These are phyloP conservation scores for Collybiopsis confluens DNA, from an alignment of 768 basidiomycete genomes.

Conservation along the genomic window DNA sequence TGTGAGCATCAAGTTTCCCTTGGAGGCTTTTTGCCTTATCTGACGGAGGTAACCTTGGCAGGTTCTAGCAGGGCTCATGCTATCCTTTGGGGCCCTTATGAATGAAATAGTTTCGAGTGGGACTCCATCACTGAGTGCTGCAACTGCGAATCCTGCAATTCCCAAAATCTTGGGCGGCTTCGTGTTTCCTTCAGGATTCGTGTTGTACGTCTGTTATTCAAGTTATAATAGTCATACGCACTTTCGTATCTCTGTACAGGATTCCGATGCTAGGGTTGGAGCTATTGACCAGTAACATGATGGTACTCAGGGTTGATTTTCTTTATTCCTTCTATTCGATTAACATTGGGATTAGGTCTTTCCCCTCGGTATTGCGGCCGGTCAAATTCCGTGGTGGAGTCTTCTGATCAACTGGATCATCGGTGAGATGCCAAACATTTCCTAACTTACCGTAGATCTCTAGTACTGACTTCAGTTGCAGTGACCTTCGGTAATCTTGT, in stretches of 20 bases:
- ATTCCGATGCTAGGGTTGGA: conserved; percentile 69
- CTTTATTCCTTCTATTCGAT: neutral
- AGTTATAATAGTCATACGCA: neutral
- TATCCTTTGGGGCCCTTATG: conserved; percentile 74
- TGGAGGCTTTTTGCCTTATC: neutral
- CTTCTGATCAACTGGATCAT: conserved; percentile 65
- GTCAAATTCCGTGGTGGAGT: conserved; percentile 69
- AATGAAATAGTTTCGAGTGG: conserved; percentile 60
- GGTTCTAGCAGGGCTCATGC: conserved; percentile 67
- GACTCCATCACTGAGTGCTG: conserved; percentile 36
- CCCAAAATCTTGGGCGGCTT: conserved; percentile 64
- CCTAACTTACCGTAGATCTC: neutral
- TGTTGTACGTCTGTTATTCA: conserved; percentile 46
- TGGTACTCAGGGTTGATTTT: conserved; percentile 43
- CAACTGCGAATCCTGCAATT: conserved; percentile 55
- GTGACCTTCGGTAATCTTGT: conserved; percentile 67
- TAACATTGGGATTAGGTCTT: conserved; percentile 40
- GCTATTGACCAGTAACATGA: conserved; percentile 71
- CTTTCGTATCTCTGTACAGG: conserved; percentile 31
- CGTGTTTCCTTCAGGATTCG: conserved; percentile 74
- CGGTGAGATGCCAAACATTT: conserved; percentile 33
- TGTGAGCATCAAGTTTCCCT: neutral
- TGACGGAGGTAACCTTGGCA: conserved; percentile 19
- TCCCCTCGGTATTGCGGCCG: conserved; percentile 61
- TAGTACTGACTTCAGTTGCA: neutral